Evolutionary conservation across 2,329 filamentous ascomycete species (phyloP).

Genomic region (Colletotrichum filicis): DNA sequence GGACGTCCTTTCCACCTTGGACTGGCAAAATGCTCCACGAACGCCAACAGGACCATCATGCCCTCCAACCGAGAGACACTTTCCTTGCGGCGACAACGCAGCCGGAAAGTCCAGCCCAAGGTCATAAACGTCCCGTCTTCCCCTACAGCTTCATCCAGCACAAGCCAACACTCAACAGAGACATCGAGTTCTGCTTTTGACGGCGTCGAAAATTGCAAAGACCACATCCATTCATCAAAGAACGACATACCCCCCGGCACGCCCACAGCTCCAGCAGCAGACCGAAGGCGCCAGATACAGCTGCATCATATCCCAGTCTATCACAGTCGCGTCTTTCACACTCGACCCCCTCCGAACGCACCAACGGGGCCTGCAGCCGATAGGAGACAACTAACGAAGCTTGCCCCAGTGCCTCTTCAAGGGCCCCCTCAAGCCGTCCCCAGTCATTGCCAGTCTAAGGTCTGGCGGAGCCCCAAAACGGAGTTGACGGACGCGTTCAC

Average conservation of each 20-base stretch:
- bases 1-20: not conserved
- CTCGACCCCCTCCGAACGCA: constrained; percentile 10
- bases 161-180: not conserved
- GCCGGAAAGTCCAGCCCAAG: not conserved
- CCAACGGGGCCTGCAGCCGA: not conserved
- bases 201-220: not conserved
- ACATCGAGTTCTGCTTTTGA: not conserved
- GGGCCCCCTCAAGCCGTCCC: not conserved
- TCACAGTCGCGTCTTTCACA: constrained; percentile 1
- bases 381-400: not conserved
- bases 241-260: not conserved
- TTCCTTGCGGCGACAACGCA: not conserved
- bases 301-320: constrained; percentile 1
- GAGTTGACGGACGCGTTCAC: constrained; percentile 46
- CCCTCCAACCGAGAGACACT: not conserved
- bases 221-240: not conserved
- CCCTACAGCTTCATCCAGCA: not conserved
- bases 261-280: constrained; percentile 2
- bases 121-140: not conserved
- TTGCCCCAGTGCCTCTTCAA: not conserved
- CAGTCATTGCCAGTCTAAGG: constrained; percentile 44
- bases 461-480: constrained; percentile 50
- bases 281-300: constrained; percentile 13
- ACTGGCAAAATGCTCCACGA: too few species aligned
- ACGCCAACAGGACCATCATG: not conserved